Evolutionary conservation across 2,329 filamentous ascomycete genomes (phyloP), one percentile per base, ranked within the genome.

Genomic region (Fusarium virguliforme): DNA sequence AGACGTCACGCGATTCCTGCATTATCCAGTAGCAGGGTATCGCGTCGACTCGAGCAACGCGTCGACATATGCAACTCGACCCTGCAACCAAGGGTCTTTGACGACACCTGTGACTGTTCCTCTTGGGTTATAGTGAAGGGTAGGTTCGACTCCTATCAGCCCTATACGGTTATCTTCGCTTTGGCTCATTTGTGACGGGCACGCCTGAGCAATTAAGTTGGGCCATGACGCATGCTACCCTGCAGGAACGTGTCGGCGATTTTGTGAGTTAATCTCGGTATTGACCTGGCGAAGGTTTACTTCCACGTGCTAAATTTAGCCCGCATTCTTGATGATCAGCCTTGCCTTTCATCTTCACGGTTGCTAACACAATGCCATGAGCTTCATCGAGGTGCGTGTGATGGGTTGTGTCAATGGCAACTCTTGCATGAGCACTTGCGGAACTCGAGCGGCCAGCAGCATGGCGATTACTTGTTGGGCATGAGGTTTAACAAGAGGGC

Each of bases 201-300:
- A 18, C 18, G 18, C 18, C 18, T 18, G 18, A 58, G 18, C 55
- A 26, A 55, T 66, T 66, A 28, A 70, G 70, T 71, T 72, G 64
- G 46, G 34, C 10, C 59, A 64, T 70, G 66, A 72, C 65, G 69
- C 18, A 18, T 18, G 18, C 69, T 72, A 70, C 57, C 43, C 55
- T 70, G 51, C 62, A 72, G 65, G 48, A 38, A 62, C 59, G 35
- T 41, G 18, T 28, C 55, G 37, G 35, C 34, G 48, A 32, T 34
- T 58, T 30, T 26, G 10, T 34, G n/a, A 50, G 55, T 51, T 24
- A 57, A 48, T n/a, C 28, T 35, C 37, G 15, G 28, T n/a, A 15
- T 34, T 70, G 59, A 41, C 18, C 22, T 24, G 32, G 34, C 15
- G 40, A 58, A 61, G 30, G 60, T 40, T 66, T 65, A 24, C 51